Evolutionary conservation across 75 land plant species (phyloP).

Genomic region (Selaginella moellendorffii): DNA sequence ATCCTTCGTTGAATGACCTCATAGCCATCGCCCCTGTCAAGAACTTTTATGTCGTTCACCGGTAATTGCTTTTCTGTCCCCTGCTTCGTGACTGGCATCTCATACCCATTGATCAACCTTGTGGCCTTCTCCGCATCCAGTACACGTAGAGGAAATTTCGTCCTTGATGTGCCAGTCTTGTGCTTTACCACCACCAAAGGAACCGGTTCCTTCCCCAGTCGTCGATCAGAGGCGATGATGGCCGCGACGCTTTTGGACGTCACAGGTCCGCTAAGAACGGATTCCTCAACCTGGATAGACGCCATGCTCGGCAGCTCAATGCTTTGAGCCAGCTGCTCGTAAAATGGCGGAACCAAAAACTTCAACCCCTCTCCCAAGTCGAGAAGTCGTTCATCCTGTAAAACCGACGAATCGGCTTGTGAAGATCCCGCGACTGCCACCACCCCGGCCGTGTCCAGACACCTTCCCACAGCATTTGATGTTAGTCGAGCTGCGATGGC

Average conservation of each 20-base stretch:
- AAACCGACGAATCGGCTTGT: constrained; percentile 10
- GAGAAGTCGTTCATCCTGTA: constrained; percentile 21
- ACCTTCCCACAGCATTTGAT: too few relatives aligned
- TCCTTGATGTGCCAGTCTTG: background rate
- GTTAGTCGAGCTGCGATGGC: constrained; percentile 18
- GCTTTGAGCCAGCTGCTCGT: constrained; percentile 53
- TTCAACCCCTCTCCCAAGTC: constrained; percentile 75
- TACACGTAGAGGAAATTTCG: background rate
- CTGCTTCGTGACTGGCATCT: too few relatives aligned
- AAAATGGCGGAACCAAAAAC: constrained; percentile 56
- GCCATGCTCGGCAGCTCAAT: constrained; percentile 50
- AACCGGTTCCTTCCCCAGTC: background rate
- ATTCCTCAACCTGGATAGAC: constrained; percentile 56
- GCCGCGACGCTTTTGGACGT: constrained; percentile 51
- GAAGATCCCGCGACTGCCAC: constrained; percentile 16
- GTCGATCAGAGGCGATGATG: constrained; percentile 49
- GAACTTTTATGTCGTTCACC: constrained; percentile 44
- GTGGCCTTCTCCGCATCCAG: background rate
- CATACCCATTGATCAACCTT: background rate
- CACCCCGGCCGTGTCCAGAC: constrained; percentile 14
- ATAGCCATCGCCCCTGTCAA: constrained; percentile 81
- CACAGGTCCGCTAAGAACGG: constrained; percentile 44
- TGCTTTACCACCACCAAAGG: background rate
- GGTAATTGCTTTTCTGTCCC: too few relatives aligned
- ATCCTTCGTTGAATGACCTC: constrained; percentile 81